Percentiles rank a stretch among this genome's conserved stretches.
These are phyloP conservation scores for Cladosporium halotolerans DNA, from an alignment of 2,329 filamentous ascomycete genomes.

Conservation along the genomic window DNA sequence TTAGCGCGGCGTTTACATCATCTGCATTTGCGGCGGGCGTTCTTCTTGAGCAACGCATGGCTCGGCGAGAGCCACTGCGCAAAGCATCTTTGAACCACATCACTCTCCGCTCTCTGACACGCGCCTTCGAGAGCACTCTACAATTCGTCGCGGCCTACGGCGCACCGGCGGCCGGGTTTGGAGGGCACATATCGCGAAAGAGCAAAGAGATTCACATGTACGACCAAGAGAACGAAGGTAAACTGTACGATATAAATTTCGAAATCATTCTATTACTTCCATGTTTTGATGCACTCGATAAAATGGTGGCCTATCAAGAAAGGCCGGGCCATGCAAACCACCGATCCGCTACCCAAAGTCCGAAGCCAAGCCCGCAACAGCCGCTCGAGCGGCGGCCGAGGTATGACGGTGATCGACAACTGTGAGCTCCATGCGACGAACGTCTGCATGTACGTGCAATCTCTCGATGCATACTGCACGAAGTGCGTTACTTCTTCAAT, in stretches of 20 bases:
- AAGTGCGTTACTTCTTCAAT: too few relatives aligned
- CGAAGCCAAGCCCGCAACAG: slow-evolving; percentile 5
- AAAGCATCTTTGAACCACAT: not conserved
- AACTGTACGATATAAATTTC: slow-evolving; percentile 3
- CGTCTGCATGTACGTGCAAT: too few relatives aligned
- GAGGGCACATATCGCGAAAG: not conserved
- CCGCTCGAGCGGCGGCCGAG: slow-evolving; percentile 9
- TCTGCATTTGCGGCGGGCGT: slow-evolving; percentile 9
- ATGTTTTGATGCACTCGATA: too few relatives aligned
- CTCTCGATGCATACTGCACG: too few relatives aligned
- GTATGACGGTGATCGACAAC: slow-evolving; percentile 5
- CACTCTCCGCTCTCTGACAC: slow-evolving; percentile 3
- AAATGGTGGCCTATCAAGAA: too few relatives aligned
- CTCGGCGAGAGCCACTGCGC: too few relatives aligned
- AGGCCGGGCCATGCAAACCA: too few relatives aligned
- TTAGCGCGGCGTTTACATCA: slow-evolving; percentile 12
- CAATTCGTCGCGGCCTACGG: too few relatives aligned
- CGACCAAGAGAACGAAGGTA: not conserved
- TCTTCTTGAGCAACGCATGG: slow-evolving; percentile 6
- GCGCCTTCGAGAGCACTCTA: not conserved
- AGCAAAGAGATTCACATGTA: slow-evolving; percentile 1
- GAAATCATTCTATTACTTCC: too few relatives aligned
- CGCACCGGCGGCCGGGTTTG: too few relatives aligned
- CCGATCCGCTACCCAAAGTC: not conserved
- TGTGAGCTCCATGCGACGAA: not conserved